Evolutionary conservation across 2,329 filamentous ascomycete genomes (phyloP).

Genomic region (Dactylella cylindrospora): DNA sequence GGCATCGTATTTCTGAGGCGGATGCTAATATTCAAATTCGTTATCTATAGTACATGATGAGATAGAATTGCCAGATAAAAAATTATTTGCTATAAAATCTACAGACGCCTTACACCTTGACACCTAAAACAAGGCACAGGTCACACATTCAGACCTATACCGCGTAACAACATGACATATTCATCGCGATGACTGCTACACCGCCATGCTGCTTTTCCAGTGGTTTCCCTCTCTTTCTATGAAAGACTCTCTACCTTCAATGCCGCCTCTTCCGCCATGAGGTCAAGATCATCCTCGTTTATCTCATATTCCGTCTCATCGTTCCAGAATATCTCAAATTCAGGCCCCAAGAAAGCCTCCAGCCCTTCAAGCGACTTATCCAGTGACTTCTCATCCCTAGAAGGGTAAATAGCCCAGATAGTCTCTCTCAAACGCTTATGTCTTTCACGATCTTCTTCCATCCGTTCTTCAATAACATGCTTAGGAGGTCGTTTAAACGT

Average conservation of each 20-base stretch:
- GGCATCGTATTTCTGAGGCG: background rate
- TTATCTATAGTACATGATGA: slow-evolving; percentile 7
- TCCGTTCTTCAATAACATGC: slow-evolving; percentile 84
- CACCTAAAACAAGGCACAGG: background rate
- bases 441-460: slow-evolving; percentile 92
- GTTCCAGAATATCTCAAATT: slow-evolving; percentile 77
- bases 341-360: slow-evolving; percentile 43
- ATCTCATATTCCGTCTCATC: slow-evolving; percentile 75
- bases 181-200: background rate
- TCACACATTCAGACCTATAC: slow-evolving; percentile 1
- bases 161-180: background rate
- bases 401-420: slow-evolving; percentile 81
- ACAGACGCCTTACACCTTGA: slow-evolving; percentile 4
- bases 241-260: slow-evolving; percentile 36
- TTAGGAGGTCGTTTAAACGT: slow-evolving; percentile 48
- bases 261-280: slow-evolving; percentile 69
- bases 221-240: slow-evolving; percentile 1
- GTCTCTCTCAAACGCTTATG: slow-evolving; percentile 90
- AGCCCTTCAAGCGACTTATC: slow-evolving; percentile 33
- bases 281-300: slow-evolving; percentile 79
- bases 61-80: background rate
- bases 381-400: slow-evolving; percentile 57
- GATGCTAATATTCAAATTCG: background rate
- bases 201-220: background rate
- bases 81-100: background rate